Evolutionary conservation across 176 grass and related monocot genomes (phyloP).

Genomic region (Cenchrus fungigraminus): DNA sequence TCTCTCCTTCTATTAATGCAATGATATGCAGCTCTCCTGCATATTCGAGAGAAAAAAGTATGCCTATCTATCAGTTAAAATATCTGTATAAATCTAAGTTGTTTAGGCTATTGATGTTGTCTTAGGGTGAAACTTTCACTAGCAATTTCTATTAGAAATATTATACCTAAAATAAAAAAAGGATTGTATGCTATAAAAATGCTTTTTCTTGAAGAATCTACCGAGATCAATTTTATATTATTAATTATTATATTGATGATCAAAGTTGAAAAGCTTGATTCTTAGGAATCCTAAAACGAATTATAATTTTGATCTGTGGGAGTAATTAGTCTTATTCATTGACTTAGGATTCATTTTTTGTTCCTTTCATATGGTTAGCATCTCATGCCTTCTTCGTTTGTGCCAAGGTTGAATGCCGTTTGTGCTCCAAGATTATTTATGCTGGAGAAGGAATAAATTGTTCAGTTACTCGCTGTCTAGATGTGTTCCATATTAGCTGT

Average conservation of each 20-base stretch:
- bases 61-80: constrained; percentile 11
- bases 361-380: constrained; percentile 26
- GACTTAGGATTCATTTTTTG: constrained; percentile 32
- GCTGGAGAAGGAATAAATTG: constrained; percentile 73
- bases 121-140: not conserved
- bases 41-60: too few relatives aligned
- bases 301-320: not conserved
- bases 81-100: not conserved
- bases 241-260: constrained; percentile 2
- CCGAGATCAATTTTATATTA: not conserved
- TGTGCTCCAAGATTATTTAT: constrained; percentile 68
- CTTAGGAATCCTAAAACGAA: not conserved
- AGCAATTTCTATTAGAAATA: not conserved
- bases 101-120: not conserved
- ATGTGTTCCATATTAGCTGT: constrained; percentile 64
- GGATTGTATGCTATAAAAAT: not conserved
- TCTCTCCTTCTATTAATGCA: too few relatives aligned
- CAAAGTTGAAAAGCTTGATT: not conserved
- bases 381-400: constrained; percentile 42
- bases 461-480: constrained; percentile 54
- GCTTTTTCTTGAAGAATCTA: not conserved
- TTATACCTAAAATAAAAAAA: not conserved
- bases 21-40: too few relatives aligned
- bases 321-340: not conserved
- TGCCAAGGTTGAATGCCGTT: constrained; percentile 74